Conservation (phyloP, 805 yeast genomes). For the Candida ipomoeae region DNA sequence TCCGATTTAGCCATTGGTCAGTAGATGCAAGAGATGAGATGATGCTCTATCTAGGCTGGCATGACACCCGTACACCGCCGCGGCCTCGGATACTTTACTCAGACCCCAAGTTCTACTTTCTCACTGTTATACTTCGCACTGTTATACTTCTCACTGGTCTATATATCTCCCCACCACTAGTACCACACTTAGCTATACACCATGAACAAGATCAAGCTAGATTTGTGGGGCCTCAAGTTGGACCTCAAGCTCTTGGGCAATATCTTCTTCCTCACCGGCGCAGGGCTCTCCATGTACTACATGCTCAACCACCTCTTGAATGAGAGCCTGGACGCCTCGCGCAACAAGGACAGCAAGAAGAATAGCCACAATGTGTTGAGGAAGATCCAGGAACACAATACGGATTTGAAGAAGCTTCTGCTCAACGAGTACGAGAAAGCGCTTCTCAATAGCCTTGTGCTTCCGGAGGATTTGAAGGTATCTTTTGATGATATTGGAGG, state of each 20-base stretch:
- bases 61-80: slow-evolving; percentile 1
- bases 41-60: background rate
- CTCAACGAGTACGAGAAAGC: slow-evolving; percentile 72
- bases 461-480: slow-evolving; percentile 78
- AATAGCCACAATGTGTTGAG: slow-evolving; percentile 46
- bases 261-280: slow-evolving; percentile 44
- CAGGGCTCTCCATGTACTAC: slow-evolving; percentile 68
- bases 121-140: background rate
- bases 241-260: slow-evolving; percentile 42
- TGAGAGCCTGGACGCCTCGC: slow-evolving; percentile 30
- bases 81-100: background rate
- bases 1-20: slow-evolving; percentile 16
- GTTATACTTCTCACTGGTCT: background rate
- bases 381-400: slow-evolving; percentile 45
- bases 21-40: slow-evolving; percentile 6
- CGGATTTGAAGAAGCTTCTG: slow-evolving; percentile 48
- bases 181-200: background rate
- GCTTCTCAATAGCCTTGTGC: slow-evolving; percentile 72
- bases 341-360: slow-evolving; percentile 56
- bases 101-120: too few relatives aligned
- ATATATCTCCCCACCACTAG: background rate
- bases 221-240: slow-evolving; percentile 35
- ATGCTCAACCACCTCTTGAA: slow-evolving; percentile 42
- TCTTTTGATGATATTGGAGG: slow-evolving; percentile 88
- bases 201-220: slow-evolving; percentile 34